Evolutionary conservation across 1,139 yeast genomes (phyloP).

Genomic region (Protomyces arabidopsidicola): DNA sequence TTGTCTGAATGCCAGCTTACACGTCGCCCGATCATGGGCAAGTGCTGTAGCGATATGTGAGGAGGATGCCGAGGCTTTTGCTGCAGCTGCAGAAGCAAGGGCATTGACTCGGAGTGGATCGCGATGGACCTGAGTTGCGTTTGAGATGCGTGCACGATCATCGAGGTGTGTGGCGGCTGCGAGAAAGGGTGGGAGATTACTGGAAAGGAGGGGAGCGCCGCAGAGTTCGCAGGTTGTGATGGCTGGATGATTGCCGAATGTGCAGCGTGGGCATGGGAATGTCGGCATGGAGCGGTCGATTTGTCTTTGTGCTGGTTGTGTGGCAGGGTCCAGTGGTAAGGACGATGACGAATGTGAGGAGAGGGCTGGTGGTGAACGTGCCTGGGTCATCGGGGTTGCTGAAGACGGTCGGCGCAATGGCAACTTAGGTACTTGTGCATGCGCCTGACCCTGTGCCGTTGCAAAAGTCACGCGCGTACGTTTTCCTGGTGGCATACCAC

Average conservation of each 20-base stretch:
- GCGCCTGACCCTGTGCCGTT: conserved; percentile 19
- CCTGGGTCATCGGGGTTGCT: neutral
- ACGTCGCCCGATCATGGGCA: neutral
- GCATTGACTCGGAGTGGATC: conserved; percentile 36
- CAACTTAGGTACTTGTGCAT: conserved; percentile 39
- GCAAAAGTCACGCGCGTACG: conserved; percentile 1
- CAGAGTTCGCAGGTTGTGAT: conserved; percentile 80
- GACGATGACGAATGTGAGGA: neutral
- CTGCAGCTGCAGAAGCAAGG: conserved; percentile 33
- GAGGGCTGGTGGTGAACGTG: neutral
- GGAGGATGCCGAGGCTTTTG: conserved; percentile 29
- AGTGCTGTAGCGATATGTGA: conserved; percentile 1
- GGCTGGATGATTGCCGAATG: conserved; percentile 79
- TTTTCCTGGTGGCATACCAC: conserved; percentile 58
- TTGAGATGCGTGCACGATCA: conserved; percentile 53
- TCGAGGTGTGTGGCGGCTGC: conserved; percentile 32
- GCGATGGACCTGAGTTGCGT: conserved; percentile 50
- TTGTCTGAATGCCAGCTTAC: conserved; percentile 7
- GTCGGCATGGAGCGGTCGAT: conserved; percentile 36
- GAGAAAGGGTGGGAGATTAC: conserved; percentile 37
- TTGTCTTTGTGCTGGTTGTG: neutral
- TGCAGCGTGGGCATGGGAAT: conserved; percentile 69
- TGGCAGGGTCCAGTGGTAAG: neutral
- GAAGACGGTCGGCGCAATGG: conserved; percentile 31
- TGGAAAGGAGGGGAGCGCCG: conserved; percentile 54